phyloP scores from a whole-genome alignment of 148 eudicot species.

The Diospyros kaki region DNA sequence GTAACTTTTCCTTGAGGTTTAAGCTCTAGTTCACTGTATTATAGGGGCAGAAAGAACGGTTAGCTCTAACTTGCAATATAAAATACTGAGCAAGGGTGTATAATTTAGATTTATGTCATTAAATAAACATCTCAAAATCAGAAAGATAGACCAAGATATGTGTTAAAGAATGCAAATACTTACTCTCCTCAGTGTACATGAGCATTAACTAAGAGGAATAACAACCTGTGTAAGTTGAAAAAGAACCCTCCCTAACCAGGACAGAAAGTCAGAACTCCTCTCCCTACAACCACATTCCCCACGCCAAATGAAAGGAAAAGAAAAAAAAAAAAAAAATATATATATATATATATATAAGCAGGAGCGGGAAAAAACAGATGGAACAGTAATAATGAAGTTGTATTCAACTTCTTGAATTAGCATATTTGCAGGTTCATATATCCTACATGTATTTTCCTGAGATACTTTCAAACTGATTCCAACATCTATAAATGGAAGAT shows the following conservation, averaged over 20 bases:
- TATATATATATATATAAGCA: too few relatives aligned
- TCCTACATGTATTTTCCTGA: background rate
- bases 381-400: too few relatives aligned
- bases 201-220: background rate
- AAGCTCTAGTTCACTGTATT: conserved; percentile 94
- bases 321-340: too few relatives aligned
- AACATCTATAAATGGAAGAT: background rate
- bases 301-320: too few relatives aligned
- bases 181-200: background rate
- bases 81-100: background rate
- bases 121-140: conserved; percentile 4
- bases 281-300: too few relatives aligned
- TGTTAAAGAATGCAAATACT: background rate
- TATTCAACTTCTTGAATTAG: too few relatives aligned
- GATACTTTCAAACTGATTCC: background rate
- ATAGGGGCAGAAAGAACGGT: conserved; percentile 5
- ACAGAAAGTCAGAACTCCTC: too few relatives aligned
- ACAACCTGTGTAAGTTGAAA: background rate
- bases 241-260: too few relatives aligned
- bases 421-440: too few relatives aligned
- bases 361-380: too few relatives aligned
- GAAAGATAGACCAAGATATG: background rate
- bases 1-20: conserved; percentile 87
- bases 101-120: background rate
- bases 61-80: background rate